Base-by-base conservation (phyloP, 768 basidiomycete genomes). In the Mycena metata region DNA sequence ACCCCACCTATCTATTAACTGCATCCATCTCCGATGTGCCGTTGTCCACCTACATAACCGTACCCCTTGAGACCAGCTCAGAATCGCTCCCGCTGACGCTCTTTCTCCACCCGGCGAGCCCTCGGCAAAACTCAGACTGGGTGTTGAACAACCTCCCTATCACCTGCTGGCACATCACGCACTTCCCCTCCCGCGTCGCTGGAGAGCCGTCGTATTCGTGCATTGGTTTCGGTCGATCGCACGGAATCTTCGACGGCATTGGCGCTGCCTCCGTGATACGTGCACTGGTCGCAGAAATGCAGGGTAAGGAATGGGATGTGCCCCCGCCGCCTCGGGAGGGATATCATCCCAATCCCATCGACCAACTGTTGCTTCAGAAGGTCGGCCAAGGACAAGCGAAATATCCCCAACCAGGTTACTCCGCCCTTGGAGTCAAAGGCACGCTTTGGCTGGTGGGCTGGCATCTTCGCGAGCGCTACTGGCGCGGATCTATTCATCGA, bases 81-180 rank as follows among this genome's bases (percentile, higher is more conserved):
- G 67, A 69, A 12, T 80, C 83, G n/a, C 77, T 81, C 21, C 83
- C 83, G 30, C 76, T 75, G 19, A 63, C 75, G 13, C 62, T 84
- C 21, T 83, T 85, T 69, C 72, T 83, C 24, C 77, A 83, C 60
- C 71, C 80, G 2, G 78, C 79, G 2, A 83, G 83, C 0, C 83
- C 83, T 1, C 78, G 80, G 7, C 76, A 78, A 33, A 83, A 80
- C 61, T 64, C 76, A 7, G 59, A 64, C 30, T 84, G 82, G 82
- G 81, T 81, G 56, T 68, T 75, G 9, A 70, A 67, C 16, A 70
- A 55, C 10, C 73, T 81, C 66, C 83, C 83, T 15, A 70, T 84
- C 51, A 83, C 82, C 19, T 83, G 79, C 69, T 84, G 83, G 83
- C 83, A 84, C 49, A 45, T 85, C n/a, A 81, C 80, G 10, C 77